phyloP scores from a whole-genome alignment of 345 rosid genomes.

The Lagerstroemia speciosa region DNA sequence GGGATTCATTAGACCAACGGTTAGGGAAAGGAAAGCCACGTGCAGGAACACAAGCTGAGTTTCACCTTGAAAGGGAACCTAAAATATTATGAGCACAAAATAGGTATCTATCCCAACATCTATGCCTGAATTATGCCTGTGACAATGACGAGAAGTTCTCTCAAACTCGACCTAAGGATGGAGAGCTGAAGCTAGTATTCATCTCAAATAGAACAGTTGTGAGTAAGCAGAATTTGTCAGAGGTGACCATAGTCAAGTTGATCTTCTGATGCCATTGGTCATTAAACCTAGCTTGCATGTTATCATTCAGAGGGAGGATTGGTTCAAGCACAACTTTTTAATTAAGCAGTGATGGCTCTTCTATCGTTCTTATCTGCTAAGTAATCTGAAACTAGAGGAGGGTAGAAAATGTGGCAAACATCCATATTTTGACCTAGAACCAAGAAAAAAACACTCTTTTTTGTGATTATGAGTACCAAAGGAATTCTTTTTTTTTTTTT shows the following conservation, averaged over 20 bases:
- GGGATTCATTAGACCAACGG: constrained; percentile 3
- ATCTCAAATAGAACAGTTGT: not conserved
- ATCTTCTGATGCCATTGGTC: not conserved
- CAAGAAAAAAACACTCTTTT: not conserved
- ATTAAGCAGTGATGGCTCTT: not conserved
- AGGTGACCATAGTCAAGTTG: not conserved
- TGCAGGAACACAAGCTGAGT: not conserved
- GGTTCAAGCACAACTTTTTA: not conserved
- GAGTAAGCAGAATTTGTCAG: not conserved
- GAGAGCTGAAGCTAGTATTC: not conserved
- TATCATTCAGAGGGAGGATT: not conserved
- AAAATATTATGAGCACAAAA: not conserved
- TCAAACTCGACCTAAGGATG: not conserved
- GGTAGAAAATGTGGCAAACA: not conserved
- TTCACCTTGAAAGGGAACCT: not conserved
- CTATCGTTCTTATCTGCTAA: not conserved
- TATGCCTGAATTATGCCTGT: not conserved
- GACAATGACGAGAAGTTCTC: not conserved
- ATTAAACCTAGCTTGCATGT: not conserved
- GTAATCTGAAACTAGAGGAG: not conserved
- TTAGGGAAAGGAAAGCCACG: not conserved
- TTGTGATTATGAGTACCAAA: not conserved
- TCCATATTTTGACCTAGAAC: not conserved
- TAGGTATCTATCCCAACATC: not conserved
- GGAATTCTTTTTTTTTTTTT: too few species aligned